phyloP scores from a whole-genome alignment of 805 yeast species.

The Suhomyces sp. region DNA sequence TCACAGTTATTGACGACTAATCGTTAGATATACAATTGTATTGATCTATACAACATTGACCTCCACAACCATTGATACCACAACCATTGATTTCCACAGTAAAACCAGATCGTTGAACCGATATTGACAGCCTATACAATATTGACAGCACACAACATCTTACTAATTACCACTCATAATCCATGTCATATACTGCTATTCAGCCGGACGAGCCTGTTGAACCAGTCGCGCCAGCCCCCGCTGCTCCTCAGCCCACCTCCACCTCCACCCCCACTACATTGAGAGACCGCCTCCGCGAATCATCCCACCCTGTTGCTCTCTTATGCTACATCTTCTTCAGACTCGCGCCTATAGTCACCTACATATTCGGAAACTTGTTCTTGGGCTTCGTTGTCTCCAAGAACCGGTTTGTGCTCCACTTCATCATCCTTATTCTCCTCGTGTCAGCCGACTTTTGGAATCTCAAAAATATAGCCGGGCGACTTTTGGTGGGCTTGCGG shows the following conservation, averaged over 20 bases:
- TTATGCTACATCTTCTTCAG: slow-evolving; percentile 62
- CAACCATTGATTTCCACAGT: no score
- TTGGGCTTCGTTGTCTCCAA: slow-evolving; percentile 40
- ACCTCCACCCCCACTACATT: slow-evolving; percentile 13
- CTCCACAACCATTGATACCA: no score
- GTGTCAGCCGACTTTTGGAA: slow-evolving; percentile 93
- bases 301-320: slow-evolving; percentile 82
- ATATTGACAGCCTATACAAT: background rate
- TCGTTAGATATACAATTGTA: no score
- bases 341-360: slow-evolving; percentile 59
- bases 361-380: slow-evolving; percentile 68
- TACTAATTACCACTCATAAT: background rate
- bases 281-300: slow-evolving; percentile 48
- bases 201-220: background rate
- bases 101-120: no score
- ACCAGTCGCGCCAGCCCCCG: background rate
- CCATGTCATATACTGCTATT: background rate
- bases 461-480: slow-evolving; percentile 85
- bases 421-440: slow-evolving; percentile 71
- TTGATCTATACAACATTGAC: no score
- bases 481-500: slow-evolving; percentile 83
- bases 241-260: background rate
- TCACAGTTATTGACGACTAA: no score
- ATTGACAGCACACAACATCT: no score
- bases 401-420: slow-evolving; percentile 60